A percentile compares a stretch with the other conserved stretches of the same genome.
phyloP scores from a whole-genome alignment of 441 rosid genomes.

The Adansonia madagascariensis region DNA sequence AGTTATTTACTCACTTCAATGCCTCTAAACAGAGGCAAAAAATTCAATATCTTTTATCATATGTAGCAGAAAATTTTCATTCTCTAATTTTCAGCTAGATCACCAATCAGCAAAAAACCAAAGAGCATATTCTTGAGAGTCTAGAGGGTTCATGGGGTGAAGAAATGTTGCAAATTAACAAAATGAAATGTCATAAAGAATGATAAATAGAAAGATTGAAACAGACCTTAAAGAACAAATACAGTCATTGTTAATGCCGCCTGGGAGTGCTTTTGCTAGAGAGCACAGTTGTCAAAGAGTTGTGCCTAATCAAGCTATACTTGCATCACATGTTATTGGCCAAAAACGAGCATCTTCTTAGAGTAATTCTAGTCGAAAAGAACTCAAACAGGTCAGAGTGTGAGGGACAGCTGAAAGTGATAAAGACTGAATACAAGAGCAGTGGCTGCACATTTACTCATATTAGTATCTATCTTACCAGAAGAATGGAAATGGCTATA shows the following conservation, averaged over 20 bases:
- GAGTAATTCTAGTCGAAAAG: neutral
- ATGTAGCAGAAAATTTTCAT: neutral
- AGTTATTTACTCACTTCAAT: too few species aligned
- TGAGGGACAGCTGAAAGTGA: neutral
- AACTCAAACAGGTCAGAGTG: neutral
- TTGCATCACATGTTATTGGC: neutral
- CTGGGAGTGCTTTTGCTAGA: too few species aligned
- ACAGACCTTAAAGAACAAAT: too few species aligned
- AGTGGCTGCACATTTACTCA: neutral
- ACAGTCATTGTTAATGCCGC: too few species aligned
- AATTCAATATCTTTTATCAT: neutral
- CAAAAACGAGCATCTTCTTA: neutral
- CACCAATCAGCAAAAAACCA: neutral
- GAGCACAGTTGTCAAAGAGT: too few species aligned
- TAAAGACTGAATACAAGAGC: neutral
- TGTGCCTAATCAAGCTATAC: neutral
- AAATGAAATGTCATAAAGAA: too few species aligned
- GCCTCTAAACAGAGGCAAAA: neutral
- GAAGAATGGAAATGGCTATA: neutral
- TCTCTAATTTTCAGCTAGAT: neutral
- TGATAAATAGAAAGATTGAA: too few species aligned
- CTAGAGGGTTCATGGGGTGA: too few species aligned
- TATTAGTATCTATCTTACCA: slow-evolving; percentile 14
- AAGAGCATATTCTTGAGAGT: neutral
- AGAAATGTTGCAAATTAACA: too few species aligned